Evolutionary conservation across 257 asterid species (phyloP).

Genomic region (Salvia splendens): DNA sequence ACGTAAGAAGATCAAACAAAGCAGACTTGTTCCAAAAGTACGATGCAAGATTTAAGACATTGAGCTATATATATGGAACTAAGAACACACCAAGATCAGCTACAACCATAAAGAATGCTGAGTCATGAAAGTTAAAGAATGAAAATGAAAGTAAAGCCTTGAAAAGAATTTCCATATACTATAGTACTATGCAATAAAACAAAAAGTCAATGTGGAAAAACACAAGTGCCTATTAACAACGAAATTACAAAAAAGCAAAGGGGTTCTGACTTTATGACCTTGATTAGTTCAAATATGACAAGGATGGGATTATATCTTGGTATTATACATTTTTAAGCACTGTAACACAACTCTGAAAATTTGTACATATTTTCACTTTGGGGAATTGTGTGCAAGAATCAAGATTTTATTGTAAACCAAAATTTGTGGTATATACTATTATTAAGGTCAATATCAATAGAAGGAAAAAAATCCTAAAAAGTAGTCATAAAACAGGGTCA

Average conservation of each 20-base stretch:
- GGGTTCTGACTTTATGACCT: not conserved
- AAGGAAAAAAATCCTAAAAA: not conserved
- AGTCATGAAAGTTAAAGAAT: not conserved
- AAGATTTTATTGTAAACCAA: not conserved
- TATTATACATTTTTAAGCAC: not conserved
- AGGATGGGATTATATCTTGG: conserved; percentile 4
- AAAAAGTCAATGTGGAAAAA: conserved; percentile 20
- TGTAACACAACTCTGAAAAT: conserved; percentile 13
- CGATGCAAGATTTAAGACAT: not conserved
- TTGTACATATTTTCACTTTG: not conserved
- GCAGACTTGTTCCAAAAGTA: not conserved
- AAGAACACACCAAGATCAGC: not conserved
- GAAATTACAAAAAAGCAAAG: not conserved
- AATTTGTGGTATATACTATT: not conserved
- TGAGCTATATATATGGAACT: not conserved
- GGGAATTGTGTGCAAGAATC: not conserved
- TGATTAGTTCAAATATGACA: not conserved
- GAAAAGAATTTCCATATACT: conserved; percentile 2
- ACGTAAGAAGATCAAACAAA: conserved; percentile 1
- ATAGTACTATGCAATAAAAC: not conserved
- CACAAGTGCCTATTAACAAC: not conserved
- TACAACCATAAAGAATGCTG: not conserved
- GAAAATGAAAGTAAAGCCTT: not conserved
- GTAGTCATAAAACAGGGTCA: conserved; percentile 4
- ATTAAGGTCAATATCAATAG: conserved; percentile 18